Evolutionary conservation across 139 green algal species (phyloP), one percentile per base, ranked within the genome.

Genomic region (Bryopsis sp.): DNA sequence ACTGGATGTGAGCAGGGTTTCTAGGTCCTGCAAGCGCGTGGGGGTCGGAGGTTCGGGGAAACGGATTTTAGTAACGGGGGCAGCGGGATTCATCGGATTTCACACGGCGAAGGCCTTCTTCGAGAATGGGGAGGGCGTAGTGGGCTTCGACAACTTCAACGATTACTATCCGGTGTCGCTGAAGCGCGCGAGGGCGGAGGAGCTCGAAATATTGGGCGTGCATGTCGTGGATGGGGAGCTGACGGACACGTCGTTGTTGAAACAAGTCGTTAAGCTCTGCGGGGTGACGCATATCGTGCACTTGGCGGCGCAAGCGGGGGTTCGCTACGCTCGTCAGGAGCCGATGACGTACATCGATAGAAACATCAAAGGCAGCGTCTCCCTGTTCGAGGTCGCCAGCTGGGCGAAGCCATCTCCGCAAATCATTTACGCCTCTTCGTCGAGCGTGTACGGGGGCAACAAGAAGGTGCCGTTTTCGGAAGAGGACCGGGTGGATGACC

Each of bases 141-240:
- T 95, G 2, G 88, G 88, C 4, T 43, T 94, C 28, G 88, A 95
- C 74, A 94, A 92, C 74, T 94, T 95, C 75, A 93, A 94, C 62
- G 74, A 85, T 70, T 92, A 92, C 72, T 95, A 95, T 68, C 74
- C 75, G 0, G 68, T 81, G 0, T 70, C 72, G 2, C 76, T 95
- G 1, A 95, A 95, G 73, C 73, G 76, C 7, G 79, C 77, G 2
- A 68, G 88, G 2, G 67, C 76, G 43, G 2, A 50, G 2, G 39
- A 75, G 2, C 72, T 90, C 3, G 60, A 58, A 11, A 34, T 58
- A n/a, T 47, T 58, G 32, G 74, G 72, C 29, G 68, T 89, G 1
- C 68, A 81, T 33, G 77, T 75, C 1, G 77, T 89, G 4, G 72
- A 88, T 19, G 84, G 74, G 2, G 88, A 95, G 73, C 72, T 95